Evolutionary conservation across 106 monocot species (phyloP).

Genomic region (Acanthochlamys bracteata): DNA sequence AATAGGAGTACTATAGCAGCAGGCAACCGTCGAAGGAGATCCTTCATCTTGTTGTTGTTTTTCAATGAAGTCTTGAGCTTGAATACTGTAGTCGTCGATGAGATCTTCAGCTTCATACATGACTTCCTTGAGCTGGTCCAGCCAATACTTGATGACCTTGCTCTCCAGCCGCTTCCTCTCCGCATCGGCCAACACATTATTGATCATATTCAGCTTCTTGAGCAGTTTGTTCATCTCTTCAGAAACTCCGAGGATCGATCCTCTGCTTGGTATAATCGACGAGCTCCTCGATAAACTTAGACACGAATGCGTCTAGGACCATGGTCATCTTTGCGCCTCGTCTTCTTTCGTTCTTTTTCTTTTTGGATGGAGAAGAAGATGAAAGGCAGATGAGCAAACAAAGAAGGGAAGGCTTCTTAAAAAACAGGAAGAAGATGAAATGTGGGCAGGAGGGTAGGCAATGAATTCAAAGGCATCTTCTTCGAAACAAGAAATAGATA

Average conservation of each 20-base stretch:
- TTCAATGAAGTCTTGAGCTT: constrained; percentile 2
- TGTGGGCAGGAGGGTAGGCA: too few species aligned
- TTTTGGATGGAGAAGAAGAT: too few species aligned
- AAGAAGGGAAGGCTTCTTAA: too few species aligned
- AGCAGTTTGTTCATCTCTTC: neutral
- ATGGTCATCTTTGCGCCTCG: too few species aligned
- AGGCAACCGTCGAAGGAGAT: neutral
- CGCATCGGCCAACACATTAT: neutral
- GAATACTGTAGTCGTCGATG: constrained; percentile 17
- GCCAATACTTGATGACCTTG: constrained; percentile 7
- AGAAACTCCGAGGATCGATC: constrained; percentile 1
- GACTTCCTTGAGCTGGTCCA: constrained; percentile 12
- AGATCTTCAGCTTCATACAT: constrained; percentile 28
- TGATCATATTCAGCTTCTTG: neutral
- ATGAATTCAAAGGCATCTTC: too few species aligned
- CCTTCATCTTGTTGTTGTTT: too few species aligned
- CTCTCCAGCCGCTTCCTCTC: neutral
- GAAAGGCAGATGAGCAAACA: too few species aligned
- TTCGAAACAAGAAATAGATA: too few species aligned
- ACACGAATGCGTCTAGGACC: neutral
- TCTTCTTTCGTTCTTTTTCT: too few species aligned
- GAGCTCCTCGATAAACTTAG: neutral
- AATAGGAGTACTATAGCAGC: neutral
- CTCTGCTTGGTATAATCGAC: neutral
- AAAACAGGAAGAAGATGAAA: too few species aligned